phyloP scores from a whole-genome alignment of 116 monocot genomes.

The Cymodocea nodosa region DNA sequence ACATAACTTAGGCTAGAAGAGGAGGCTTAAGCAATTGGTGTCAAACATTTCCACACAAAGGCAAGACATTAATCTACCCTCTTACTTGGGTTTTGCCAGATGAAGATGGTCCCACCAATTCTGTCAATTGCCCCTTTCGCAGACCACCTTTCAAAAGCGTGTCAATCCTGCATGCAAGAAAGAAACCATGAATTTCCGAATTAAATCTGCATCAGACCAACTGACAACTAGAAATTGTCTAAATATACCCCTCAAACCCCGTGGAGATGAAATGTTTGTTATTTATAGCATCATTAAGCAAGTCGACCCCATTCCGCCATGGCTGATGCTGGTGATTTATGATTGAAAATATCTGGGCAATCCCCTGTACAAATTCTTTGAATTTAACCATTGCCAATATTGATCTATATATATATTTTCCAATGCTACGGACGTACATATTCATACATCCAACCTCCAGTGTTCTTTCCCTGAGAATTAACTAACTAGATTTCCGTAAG shows the following conservation, averaged over 20 bases:
- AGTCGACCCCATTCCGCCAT: conserved; percentile 48
- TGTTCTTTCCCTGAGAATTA: too few relatives aligned
- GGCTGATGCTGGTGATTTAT: conserved; percentile 23
- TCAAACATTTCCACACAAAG: not conserved
- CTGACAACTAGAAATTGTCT: too few relatives aligned
- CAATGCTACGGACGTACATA: too few relatives aligned
- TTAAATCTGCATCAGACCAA: not conserved
- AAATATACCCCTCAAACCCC: conserved; percentile 52
- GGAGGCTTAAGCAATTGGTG: not conserved
- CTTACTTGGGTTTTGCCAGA: conserved; percentile 91
- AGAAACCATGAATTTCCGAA: not conserved
- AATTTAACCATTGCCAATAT: too few relatives aligned
- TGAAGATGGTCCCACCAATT: conserved; percentile 73
- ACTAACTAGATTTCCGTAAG: too few relatives aligned
- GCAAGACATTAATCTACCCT: not conserved
- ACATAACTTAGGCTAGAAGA: not conserved
- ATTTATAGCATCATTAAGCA: conserved; percentile 29
- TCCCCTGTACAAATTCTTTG: conserved; percentile 16
- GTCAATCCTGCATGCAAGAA: conserved; percentile 48
- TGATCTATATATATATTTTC: too few relatives aligned
- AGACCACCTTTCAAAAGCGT: conserved; percentile 73
- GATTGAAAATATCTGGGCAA: conserved; percentile 11
- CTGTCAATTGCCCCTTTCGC: conserved; percentile 64
- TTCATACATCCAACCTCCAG: too few relatives aligned
- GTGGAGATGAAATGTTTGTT: conserved; percentile 62